phyloP scores from a whole-genome alignment of 345 rosid species.

The Corymbia maculata region DNA sequence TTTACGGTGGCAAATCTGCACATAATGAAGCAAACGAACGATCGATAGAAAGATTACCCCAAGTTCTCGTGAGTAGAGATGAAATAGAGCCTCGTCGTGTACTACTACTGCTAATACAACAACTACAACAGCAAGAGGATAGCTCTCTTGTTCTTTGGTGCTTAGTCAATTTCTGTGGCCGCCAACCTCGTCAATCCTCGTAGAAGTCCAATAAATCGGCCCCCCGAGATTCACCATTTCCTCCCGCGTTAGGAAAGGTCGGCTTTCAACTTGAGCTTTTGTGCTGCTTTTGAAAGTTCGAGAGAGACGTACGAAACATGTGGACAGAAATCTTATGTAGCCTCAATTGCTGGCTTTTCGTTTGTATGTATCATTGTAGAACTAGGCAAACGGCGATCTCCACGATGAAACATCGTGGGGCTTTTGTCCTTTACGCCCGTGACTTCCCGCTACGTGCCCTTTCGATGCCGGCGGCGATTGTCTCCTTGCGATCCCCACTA shows the following conservation, averaged over 20 bases:
- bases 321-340: not conserved
- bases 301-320: not conserved
- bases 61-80: not conserved
- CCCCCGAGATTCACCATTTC: not conserved
- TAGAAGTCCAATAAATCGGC: not conserved
- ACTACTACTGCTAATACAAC: not conserved
- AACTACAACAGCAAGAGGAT: not conserved
- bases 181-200: not conserved
- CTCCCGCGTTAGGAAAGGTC: not conserved
- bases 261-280: not conserved
- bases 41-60: not conserved
- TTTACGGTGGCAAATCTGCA: not conserved
- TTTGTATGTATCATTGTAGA: not conserved
- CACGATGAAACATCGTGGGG: not conserved
- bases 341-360: not conserved
- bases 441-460: not conserved
- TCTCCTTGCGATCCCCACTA: not conserved
- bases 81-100: not conserved
- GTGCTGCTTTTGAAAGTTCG: not conserved
- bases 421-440: not conserved
- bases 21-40: not conserved
- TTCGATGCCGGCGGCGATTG: not conserved
- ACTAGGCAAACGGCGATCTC: not conserved
- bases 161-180: not conserved
- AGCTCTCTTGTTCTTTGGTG: not conserved